These are phyloP conservation scores for Quercus engelmannii DNA, from an alignment of 306 rosid genomes.

Conservation along the genomic window DNA sequence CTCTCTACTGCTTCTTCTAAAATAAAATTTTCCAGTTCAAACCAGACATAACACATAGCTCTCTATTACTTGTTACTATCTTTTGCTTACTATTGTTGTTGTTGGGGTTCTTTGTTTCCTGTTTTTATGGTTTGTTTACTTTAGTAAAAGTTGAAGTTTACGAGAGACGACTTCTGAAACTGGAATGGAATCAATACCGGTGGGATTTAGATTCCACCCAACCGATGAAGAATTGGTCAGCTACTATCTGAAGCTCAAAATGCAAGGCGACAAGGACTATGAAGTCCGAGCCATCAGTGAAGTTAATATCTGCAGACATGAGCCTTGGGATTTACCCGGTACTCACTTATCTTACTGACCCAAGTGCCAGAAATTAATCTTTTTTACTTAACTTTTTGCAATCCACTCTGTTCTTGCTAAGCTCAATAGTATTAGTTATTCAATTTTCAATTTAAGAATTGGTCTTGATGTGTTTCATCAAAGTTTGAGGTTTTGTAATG, in stretches of 20 bases:
- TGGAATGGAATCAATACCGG: too few relatives aligned
- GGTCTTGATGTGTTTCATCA: neutral
- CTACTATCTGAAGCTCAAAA: slow-evolving; percentile 44
- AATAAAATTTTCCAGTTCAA: too few relatives aligned
- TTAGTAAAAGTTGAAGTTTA: neutral
- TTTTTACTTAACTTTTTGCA: too few relatives aligned
- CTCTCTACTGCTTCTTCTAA: too few relatives aligned
- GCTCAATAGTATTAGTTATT: too few relatives aligned
- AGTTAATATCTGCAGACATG: slow-evolving; percentile 39
- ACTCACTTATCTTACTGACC: neutral
- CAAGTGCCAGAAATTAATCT: too few relatives aligned
- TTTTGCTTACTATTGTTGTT: too few relatives aligned
- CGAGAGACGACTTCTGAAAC: slow-evolving; percentile 9
- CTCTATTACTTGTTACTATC: neutral
- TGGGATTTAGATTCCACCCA: too few relatives aligned
- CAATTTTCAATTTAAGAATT: neutral
- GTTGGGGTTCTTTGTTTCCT: neutral
- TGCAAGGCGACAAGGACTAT: slow-evolving; percentile 9
- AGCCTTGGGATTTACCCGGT: slow-evolving; percentile 65
- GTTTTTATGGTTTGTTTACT: neutral
- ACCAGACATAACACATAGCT: too few relatives aligned
- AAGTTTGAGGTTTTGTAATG: neutral
- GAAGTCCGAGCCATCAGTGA: slow-evolving; percentile 19
- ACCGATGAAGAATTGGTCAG: slow-evolving; percentile 42
- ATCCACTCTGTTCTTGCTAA: too few relatives aligned